Evolutionary conservation across 1,284 basidiomycete species (phyloP).

Genomic region (Moesziomyces parantarcticus): DNA sequence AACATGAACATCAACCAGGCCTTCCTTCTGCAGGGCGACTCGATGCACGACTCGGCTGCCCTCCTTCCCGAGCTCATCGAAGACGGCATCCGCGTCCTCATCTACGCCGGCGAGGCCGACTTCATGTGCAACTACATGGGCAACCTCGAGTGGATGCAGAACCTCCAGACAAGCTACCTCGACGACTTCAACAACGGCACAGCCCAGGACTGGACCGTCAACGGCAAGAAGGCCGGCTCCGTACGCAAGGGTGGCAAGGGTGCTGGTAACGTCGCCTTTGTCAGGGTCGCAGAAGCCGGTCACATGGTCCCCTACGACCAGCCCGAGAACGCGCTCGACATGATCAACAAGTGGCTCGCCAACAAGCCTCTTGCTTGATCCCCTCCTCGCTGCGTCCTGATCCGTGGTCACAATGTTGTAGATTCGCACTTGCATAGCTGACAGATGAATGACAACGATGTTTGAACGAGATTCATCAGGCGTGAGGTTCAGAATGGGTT

Average conservation of each 20-base stretch:
- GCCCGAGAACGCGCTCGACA: conserved; percentile 77
- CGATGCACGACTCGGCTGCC: conserved; percentile 79
- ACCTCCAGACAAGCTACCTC: conserved; percentile 55
- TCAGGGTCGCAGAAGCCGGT: conserved; percentile 54
- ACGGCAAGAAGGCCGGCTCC: conserved; percentile 55
- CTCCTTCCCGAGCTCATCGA: conserved; percentile 81
- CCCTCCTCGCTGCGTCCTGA: too few species aligned
- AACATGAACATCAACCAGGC: conserved; percentile 74
- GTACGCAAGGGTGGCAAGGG: conserved; percentile 60
- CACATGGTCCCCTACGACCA: conserved; percentile 77
- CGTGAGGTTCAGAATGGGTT: too few species aligned
- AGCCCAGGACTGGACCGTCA: conserved; percentile 39
- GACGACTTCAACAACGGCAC: conserved; percentile 58
- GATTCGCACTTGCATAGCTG: background rate
- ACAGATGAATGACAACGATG: too few species aligned
- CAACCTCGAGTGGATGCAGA: conserved; percentile 62
- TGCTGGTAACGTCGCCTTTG: conserved; percentile 58
- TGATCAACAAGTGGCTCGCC: conserved; percentile 73
- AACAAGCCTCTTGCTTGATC: conserved; percentile 67
- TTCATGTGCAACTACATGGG: conserved; percentile 71
- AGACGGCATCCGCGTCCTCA: conserved; percentile 79
- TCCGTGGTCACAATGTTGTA: background rate
- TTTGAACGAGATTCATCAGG: too few species aligned
- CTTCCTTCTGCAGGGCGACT: conserved; percentile 80
- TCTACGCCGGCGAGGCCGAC: conserved; percentile 87